phyloP scores from a whole-genome alignment of 106 monocot genomes.

The Posidonia australis region DNA sequence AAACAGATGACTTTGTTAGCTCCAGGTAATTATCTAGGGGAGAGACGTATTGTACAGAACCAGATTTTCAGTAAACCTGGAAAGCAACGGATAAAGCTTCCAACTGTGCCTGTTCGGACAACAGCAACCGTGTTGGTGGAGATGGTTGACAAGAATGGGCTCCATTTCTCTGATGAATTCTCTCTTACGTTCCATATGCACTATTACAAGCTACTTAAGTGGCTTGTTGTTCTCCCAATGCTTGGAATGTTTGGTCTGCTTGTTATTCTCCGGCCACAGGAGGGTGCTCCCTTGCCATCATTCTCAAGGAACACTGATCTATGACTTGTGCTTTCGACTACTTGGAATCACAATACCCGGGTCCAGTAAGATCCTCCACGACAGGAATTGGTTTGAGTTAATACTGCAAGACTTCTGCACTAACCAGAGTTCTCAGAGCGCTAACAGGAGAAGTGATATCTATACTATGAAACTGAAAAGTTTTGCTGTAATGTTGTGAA shows the following conservation, averaged over 20 bases:
- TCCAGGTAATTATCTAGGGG: conserved; percentile 96
- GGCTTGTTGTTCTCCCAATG: conserved; percentile 87
- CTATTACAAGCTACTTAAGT: conserved; percentile 92
- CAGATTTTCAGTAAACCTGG: conserved; percentile 55
- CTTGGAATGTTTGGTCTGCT: conserved; percentile 86
- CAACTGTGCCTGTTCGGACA: conserved; percentile 84
- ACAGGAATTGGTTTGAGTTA: no score
- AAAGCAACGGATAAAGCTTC: conserved; percentile 78
- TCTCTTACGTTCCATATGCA: conserved; percentile 97
- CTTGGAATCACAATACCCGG: no score
- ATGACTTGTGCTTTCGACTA: conserved; percentile 4
- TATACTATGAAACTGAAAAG: no score
- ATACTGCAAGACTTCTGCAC: no score
- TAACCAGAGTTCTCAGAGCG: no score
- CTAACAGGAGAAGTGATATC: no score
- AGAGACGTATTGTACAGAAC: conserved; percentile 54
- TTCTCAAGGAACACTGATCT: conserved; percentile 66
- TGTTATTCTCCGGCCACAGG: conserved; percentile 81
- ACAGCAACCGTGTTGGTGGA: conserved; percentile 89
- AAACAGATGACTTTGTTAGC: conserved; percentile 74
- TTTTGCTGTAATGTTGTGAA: no score
- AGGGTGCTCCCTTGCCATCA: conserved; percentile 82
- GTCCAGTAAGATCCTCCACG: no score
- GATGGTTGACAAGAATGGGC: conserved; percentile 95
- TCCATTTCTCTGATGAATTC: conserved; percentile 91